A percentile compares a stretch with the other conserved stretches of the same genome.
phyloP scores from a whole-genome alignment of 176 grass and related monocot species.

The Zoysia pacifica region DNA sequence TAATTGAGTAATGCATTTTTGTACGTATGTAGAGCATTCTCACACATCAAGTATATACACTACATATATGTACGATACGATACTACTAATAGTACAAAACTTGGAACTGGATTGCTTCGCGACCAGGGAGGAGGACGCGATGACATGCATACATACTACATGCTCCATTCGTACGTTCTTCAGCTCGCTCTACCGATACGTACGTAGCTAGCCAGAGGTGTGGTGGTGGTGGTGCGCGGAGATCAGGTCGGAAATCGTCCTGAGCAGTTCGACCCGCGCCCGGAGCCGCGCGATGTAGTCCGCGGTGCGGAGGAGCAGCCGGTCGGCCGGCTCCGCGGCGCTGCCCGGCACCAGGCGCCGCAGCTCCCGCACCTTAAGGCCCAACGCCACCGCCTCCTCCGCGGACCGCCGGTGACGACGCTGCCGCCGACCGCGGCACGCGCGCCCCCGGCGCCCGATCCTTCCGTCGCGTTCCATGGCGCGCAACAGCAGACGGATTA shows the following conservation, averaged over 20 bases:
- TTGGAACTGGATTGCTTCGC: neutral
- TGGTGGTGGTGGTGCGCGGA: slow-evolving; percentile 15
- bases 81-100: neutral
- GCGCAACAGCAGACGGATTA: no score
- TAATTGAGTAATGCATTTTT: no score
- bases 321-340: slow-evolving; percentile 52
- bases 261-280: slow-evolving; percentile 63
- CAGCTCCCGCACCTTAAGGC: slow-evolving; percentile 76
- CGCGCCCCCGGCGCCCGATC: neutral
- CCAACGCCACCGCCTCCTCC: slow-evolving; percentile 10
- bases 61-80: neutral
- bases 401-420: neutral
- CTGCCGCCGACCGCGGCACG: slow-evolving; percentile 19
- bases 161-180: no score
- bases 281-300: slow-evolving; percentile 75
- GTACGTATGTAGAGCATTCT: no score
- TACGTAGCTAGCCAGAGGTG: neutral
- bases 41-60: neutral
- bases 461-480: slow-evolving; percentile 32
- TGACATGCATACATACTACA: neutral
- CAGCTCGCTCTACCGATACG: no score
- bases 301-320: slow-evolving; percentile 66
- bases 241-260: slow-evolving; percentile 62
- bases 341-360: slow-evolving; percentile 77
- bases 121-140: neutral